These are phyloP conservation scores for Tritrichomonas foetus DNA, from an alignment of 208 protist species.

Conservation along the genomic window DNA sequence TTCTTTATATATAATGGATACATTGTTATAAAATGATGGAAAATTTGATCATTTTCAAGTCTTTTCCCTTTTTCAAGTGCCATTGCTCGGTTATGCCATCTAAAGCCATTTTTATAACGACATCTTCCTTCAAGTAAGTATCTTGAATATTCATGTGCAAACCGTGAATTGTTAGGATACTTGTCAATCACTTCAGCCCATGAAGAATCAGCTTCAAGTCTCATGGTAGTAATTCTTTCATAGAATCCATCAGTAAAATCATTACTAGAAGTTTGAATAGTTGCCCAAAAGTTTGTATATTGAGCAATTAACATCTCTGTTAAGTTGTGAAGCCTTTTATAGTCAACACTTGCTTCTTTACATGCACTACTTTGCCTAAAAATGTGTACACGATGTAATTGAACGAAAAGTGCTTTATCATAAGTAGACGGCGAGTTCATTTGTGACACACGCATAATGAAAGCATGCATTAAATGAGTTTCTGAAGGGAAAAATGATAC, in stretches of 20 bases:
- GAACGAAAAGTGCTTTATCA: not conserved
- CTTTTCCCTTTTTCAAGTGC: not conserved
- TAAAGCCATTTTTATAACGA: not conserved
- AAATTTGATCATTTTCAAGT: not conserved
- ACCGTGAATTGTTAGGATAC: constrained; percentile 23
- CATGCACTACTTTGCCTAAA: not conserved
- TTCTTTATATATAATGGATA: constrained; percentile 10
- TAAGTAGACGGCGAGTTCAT: not conserved
- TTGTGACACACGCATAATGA: not conserved
- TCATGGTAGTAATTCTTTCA: not conserved
- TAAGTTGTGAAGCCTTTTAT: not conserved
- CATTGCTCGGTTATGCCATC: not conserved
- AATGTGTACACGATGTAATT: not conserved
- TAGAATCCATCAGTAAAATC: not conserved
- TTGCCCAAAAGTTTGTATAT: not conserved
- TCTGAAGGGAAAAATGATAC: not conserved
- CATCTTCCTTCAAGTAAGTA: not conserved
- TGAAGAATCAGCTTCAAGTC: not conserved
- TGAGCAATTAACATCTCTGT: not conserved
- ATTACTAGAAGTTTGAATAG: not conserved
- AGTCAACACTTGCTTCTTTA: not conserved
- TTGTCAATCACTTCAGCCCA: not conserved
- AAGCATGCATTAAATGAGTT: not conserved
- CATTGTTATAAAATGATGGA: not conserved
- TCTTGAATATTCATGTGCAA: not conserved